Evolutionary conservation across 306 rosid genomes (phyloP), one percentile per base, ranked within the genome.

Genomic region (Crotalaria pallida): DNA sequence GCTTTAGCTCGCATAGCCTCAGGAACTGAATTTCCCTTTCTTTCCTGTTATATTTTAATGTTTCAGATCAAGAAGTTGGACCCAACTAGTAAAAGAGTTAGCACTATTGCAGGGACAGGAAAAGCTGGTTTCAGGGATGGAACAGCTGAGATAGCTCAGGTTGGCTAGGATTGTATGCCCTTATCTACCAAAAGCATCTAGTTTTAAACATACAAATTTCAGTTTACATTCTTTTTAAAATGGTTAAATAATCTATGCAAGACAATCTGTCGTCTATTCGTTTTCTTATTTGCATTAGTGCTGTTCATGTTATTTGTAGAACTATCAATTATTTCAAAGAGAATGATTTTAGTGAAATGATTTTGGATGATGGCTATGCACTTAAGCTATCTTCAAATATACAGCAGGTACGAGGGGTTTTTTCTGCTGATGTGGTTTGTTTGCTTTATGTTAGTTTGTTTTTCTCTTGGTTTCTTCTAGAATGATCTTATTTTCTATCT

Each of bases 81-180:
- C 78, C 92, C 96, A 23, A 71, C 82, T 65, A 81, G 87, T 81
- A 87, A 83, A 84, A 82, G 81, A 75, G 98, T 93, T 72, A 84
- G 71, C 79, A 93, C 97, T 63, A 47, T 93, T 76, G 92, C 92
- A 23, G 97, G 97, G 58, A 90, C 87, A 19, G 97, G 97, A 49
- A 93, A 85, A 87, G 94, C 96, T 71, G 97, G 92, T 80, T 88
- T 90, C 75, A 82, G 82, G 81, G 97, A 88, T 60, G 97, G 98
- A 75, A 66, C 59, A 31, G 87, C 92, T 52, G 57, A 81, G 65
- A 70, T 73, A 79, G 88, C 94, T 50, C 98, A 93, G 97, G 97
- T 93, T 78, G 59, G 75, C 12, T 27, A 38, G 19, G 47, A n/a
- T 74, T 34, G 7, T 60, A 10, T 60, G 44, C 65, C 70, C 63